Evolutionary conservation across 352 stramenopile genomes (phyloP).

Genomic region (Phytophthora citrophthora): DNA sequence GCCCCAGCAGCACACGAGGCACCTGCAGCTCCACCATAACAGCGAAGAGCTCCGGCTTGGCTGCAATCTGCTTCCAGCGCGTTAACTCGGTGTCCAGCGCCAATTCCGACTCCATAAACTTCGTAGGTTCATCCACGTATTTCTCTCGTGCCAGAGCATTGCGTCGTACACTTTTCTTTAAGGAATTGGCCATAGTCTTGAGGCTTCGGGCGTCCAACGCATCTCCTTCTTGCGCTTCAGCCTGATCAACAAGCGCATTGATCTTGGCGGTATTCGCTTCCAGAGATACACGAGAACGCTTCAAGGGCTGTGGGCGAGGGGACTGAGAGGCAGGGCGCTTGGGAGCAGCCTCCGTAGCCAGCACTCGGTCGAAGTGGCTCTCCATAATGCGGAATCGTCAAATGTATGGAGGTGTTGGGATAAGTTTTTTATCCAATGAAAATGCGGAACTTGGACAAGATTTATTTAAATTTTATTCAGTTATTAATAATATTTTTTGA

Average conservation of each 20-base stretch:
- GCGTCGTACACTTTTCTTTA: constrained; percentile 76
- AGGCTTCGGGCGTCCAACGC: constrained; percentile 73
- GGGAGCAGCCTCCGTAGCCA: constrained; percentile 32
- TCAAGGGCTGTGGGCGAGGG: not conserved
- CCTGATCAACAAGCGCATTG: constrained; percentile 49
- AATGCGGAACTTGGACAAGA: not conserved
- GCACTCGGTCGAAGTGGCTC: constrained; percentile 68
- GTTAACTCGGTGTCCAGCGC: constrained; percentile 61
- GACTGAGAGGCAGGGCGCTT: constrained; percentile 31
- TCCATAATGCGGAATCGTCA: constrained; percentile 40
- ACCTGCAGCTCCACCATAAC: constrained; percentile 68
- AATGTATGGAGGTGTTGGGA: constrained; percentile 1
- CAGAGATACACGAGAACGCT: constrained; percentile 27
- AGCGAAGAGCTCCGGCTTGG: constrained; percentile 60
- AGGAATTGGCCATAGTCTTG: constrained; percentile 68
- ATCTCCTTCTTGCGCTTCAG: constrained; percentile 52
- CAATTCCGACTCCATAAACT: constrained; percentile 89
- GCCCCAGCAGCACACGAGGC: constrained; percentile 70
- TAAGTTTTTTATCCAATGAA: constrained; percentile 3
- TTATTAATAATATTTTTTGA: not conserved
- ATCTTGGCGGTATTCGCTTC: constrained; percentile 37
- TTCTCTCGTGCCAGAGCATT: constrained; percentile 87
- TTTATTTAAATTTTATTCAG: not conserved
- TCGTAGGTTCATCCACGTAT: constrained; percentile 71
- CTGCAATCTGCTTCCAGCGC: constrained; percentile 64